Percentiles rank a stretch among this genome's conserved stretches.
phyloP scores from a whole-genome alignment of 2,329 filamentous ascomycete genomes.

The Sporothrix variecibatus region DNA sequence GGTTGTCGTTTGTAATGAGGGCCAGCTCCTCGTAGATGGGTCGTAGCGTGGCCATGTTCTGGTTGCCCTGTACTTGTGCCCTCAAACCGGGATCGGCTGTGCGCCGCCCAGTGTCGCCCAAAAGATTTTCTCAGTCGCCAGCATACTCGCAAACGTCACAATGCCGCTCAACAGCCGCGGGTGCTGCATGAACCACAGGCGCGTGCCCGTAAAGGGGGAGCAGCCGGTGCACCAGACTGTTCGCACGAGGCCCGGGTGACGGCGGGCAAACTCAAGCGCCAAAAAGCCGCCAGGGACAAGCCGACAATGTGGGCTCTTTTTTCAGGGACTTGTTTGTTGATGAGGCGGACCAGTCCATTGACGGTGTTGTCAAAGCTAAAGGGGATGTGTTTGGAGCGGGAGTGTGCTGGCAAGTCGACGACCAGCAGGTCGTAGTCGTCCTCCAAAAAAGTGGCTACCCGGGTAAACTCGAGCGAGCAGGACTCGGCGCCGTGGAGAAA shows the following conservation, averaged over 20 bases:
- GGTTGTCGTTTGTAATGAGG: neutral
- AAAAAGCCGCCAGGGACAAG: conserved; percentile 14
- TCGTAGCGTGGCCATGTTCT: neutral
- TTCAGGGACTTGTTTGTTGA: neutral
- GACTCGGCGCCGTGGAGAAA: conserved; percentile 16
- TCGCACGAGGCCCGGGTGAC: neutral
- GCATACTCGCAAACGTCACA: neutral
- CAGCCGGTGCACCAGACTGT: conserved; percentile 19
- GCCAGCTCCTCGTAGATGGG: conserved; percentile 10
- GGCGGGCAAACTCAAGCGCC: conserved; percentile 1
- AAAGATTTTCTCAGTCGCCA: conserved; percentile 9
- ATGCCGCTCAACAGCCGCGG: conserved; percentile 16
- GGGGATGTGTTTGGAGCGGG: conserved; percentile 8
- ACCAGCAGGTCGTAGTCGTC: neutral
- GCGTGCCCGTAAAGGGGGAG: neutral
- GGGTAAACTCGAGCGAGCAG: conserved; percentile 6
- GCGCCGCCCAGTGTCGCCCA: conserved; percentile 11
- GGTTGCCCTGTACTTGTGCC: neutral
- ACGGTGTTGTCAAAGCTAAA: neutral
- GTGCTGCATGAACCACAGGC: conserved; percentile 16
- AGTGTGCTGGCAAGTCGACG: conserved; percentile 7
- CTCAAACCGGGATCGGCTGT: neutral
- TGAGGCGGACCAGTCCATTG: neutral
- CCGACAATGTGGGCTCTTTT: conserved; percentile 1
- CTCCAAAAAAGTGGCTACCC: neutral